Percentiles rank a stretch among this genome's conserved stretches.
phyloP scores from a whole-genome alignment of 2,329 filamentous ascomycete genomes.

The Paecilomyces variotii region DNA sequence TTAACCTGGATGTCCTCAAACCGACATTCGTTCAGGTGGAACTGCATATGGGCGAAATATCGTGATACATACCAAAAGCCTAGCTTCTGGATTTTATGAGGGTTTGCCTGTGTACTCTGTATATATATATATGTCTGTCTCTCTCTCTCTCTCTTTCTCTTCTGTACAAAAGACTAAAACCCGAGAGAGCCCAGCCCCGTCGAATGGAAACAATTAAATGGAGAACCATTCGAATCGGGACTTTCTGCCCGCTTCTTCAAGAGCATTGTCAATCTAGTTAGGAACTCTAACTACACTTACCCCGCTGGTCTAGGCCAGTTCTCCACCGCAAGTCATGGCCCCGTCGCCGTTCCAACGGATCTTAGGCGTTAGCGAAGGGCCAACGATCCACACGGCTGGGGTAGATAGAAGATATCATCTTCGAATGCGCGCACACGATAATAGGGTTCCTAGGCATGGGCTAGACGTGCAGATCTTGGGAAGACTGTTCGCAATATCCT shows the following conservation, averaged over 20 bases:
- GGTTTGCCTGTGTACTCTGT: background rate
- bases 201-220: background rate
- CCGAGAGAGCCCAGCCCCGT: background rate
- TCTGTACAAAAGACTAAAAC: background rate
- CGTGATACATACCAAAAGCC: constrained; percentile 52
- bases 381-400: background rate
- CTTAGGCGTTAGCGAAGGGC: background rate
- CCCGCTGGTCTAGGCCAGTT: background rate
- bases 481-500: background rate
- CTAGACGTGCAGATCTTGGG: background rate
- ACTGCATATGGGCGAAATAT: constrained; percentile 66
- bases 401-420: background rate
- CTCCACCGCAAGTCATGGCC: background rate
- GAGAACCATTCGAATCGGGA: background rate
- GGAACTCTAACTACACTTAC: background rate
- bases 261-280: too few relatives aligned
- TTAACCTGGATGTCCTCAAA: constrained; percentile 68
- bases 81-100: constrained; percentile 20
- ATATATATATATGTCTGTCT: background rate
- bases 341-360: background rate
- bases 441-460: background rate
- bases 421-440: background rate
- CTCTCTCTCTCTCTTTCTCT: background rate
- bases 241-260: background rate
- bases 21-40: constrained; percentile 70